Evolutionary conservation across 371 early-diverging fungal genomes (phyloP).

Genomic region (Actinomortierella ambigua): DNA sequence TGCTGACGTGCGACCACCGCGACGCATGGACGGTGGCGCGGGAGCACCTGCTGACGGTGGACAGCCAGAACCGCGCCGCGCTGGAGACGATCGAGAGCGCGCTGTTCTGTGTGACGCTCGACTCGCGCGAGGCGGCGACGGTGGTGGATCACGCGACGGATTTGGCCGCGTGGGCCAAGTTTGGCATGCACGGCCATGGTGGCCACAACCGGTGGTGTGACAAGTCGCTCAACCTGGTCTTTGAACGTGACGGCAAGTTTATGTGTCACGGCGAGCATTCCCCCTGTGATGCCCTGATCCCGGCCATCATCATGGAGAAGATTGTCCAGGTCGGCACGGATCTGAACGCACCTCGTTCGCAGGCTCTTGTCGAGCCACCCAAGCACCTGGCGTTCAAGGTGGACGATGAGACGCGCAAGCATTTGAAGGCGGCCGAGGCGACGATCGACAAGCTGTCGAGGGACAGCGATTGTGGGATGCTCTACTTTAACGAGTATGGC

Average conservation of each 20-base stretch:
- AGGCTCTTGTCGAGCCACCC: slow-evolving; percentile 23
- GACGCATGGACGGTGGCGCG: slow-evolving; percentile 81
- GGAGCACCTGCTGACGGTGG: slow-evolving; percentile 58
- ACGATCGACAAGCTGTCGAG: slow-evolving; percentile 55
- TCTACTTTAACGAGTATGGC: slow-evolving; percentile 70
- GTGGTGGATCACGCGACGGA: slow-evolving; percentile 54
- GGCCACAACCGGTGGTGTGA: slow-evolving; percentile 94
- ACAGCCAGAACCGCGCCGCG: slow-evolving; percentile 56
- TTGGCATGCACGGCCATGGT: slow-evolving; percentile 60
- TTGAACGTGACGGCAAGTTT: slow-evolving; percentile 73
- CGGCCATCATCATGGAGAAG: slow-evolving; percentile 65
- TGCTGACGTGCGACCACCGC: slow-evolving; percentile 86
- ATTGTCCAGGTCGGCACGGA: slow-evolving; percentile 54
- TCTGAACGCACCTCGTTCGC: slow-evolving; percentile 30
- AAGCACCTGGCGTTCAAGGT: slow-evolving; percentile 58
- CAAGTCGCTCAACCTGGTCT: slow-evolving; percentile 69
- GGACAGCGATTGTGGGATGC: slow-evolving; percentile 68
- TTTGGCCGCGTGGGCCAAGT: slow-evolving; percentile 50
- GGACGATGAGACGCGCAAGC: slow-evolving; percentile 51
- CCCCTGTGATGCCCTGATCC: slow-evolving; percentile 80
- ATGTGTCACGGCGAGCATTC: slow-evolving; percentile 86
- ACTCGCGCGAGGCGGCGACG: slow-evolving; percentile 46
- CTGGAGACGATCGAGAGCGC: slow-evolving; percentile 64
- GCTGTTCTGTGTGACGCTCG: slow-evolving; percentile 79
- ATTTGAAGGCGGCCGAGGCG: slow-evolving; percentile 60